A percentile compares a stretch with the other conserved stretches of the same genome.
Evolutionary conservation across 2,329 filamentous ascomycete genomes (phyloP).

Genomic region (Aspergillus vadensis): DNA sequence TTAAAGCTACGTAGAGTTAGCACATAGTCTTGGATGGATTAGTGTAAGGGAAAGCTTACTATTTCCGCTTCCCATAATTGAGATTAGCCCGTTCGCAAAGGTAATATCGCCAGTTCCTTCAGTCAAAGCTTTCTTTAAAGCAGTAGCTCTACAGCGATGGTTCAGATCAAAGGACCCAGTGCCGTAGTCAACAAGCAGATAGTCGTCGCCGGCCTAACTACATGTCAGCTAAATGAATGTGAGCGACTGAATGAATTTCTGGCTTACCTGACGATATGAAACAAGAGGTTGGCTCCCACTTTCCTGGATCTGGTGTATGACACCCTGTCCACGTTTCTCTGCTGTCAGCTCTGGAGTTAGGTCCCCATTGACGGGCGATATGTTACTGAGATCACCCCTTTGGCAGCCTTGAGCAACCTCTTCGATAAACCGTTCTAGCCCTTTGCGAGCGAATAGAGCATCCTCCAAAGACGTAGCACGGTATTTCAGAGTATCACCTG

Average conservation of each 20-base stretch:
- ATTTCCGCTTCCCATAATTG: constrained; percentile 55
- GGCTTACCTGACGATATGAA: constrained; percentile 43
- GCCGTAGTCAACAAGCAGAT: constrained; percentile 61
- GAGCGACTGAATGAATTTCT: not conserved
- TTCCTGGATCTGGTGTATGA: constrained; percentile 39
- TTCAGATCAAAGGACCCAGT: constrained; percentile 59
- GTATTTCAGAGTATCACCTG: constrained; percentile 58
- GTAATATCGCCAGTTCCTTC: constrained; percentile 36
- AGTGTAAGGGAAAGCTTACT: constrained; percentile 23
- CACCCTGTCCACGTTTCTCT: constrained; percentile 30
- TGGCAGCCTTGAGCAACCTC: constrained; percentile 45
- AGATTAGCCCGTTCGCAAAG: constrained; percentile 48
- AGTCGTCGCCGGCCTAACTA: constrained; percentile 52
- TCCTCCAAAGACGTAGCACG: constrained; percentile 54
- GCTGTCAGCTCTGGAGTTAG: constrained; percentile 23
- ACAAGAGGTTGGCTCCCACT: constrained; percentile 41
- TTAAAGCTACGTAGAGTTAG: constrained; percentile 33
- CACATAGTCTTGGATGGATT: not conserved
- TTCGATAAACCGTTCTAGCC: constrained; percentile 50
- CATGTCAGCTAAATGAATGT: constrained; percentile 10
- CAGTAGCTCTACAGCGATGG: constrained; percentile 58
- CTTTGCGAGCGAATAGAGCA: constrained; percentile 50
- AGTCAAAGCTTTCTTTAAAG: constrained; percentile 53
- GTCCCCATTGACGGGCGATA: constrained; percentile 35
- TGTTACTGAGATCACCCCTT: constrained; percentile 33